Evolutionary conservation across 176 grass and related monocot species (phyloP), one percentile per base, ranked within the genome.

Genomic region (Cenchrus fungigraminus): DNA sequence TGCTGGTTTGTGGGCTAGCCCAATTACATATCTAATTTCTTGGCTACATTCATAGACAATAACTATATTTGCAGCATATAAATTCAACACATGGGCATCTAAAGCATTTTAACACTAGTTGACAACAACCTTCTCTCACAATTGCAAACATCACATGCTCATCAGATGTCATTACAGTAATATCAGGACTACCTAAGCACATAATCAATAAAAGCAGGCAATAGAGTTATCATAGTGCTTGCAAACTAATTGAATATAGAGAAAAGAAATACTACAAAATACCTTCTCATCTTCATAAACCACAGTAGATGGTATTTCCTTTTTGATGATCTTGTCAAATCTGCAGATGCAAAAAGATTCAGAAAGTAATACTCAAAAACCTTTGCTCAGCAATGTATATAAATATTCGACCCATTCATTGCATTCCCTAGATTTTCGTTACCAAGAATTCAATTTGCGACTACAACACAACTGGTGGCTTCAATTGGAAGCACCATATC

Each of bases 251-350:
- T 43, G 25, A 65, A 32, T 68, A 71, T 56, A 64, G 5, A 76
- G 19, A 75, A 71, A 68, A 76, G 3, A 6, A 42, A 58, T 29
- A 52, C 6, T 28, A 19, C 12, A 75, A 6, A 79, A 34, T 91
- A 98, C 95, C 91, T 95, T 95, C 61, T 98, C 92, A 16, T 95
- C 92, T 85, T 98, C 92, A 73, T 83, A 98, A 65, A 98, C 95
- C 32, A 98, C 90, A 69, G 75, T 93, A 57, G 95, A 93, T 17
- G 95, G 95, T 64, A 95, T 98, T 73, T 98, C 91, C 79, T 95
- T 98, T 32, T 93, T 95, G 20, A 98, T 93, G 76, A 98, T 95
- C 86, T 95, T 95, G 87, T 98, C 95, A 72, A 98, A 98, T 93
- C 95, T 98, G 91, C 65, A 97, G 16, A 37, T 86, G 56, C 58